Conservation (phyloP, 2,329 filamentous ascomycete genomes). For the Cladosporium sp. region DNA sequence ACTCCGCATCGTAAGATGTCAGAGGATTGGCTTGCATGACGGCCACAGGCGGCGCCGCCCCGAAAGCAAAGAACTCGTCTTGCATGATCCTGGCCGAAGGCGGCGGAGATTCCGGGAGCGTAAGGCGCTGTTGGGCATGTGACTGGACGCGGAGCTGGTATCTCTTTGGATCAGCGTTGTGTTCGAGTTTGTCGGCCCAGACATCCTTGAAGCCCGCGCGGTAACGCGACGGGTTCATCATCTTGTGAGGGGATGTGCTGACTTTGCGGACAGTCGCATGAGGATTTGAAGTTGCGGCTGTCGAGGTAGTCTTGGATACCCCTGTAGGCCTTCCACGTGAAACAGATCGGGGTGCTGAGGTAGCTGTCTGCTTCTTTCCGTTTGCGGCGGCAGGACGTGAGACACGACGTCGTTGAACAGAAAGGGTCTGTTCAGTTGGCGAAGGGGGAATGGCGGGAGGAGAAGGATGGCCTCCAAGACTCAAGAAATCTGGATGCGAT, state of each 20-base stretch:
- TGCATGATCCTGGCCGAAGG: constrained; percentile 40
- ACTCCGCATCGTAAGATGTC: constrained; percentile 22
- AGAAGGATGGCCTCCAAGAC: constrained; percentile 31
- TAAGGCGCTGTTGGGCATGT: constrained; percentile 22
- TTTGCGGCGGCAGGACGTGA: constrained; percentile 25
- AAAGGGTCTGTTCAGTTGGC: constrained; percentile 27
- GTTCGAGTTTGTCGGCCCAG: constrained; percentile 51
- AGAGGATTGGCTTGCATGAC: constrained; percentile 15
- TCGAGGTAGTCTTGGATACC: constrained; percentile 26
- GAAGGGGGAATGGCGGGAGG: constrained; percentile 29
- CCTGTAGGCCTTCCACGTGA: constrained; percentile 30
- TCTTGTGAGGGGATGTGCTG: constrained; percentile 39
- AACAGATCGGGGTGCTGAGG: constrained; percentile 26
- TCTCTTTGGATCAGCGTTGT: constrained; percentile 34
- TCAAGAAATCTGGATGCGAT: constrained; percentile 33
- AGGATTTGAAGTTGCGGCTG: constrained; percentile 18
- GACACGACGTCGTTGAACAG: constrained; percentile 23
- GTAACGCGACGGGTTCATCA: constrained; percentile 51
- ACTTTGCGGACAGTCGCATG: constrained; percentile 26
- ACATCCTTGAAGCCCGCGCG: constrained; percentile 40
- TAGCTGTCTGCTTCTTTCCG: constrained; percentile 23
- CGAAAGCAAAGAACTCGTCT: constrained; percentile 32
- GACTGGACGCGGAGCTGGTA: constrained; percentile 46
- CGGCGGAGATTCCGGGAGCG: constrained; percentile 41
- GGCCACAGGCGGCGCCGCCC: constrained; percentile 17